Conservation (phyloP, 192 early-diverging fungal genomes). For the Coemansia asiatica region DNA sequence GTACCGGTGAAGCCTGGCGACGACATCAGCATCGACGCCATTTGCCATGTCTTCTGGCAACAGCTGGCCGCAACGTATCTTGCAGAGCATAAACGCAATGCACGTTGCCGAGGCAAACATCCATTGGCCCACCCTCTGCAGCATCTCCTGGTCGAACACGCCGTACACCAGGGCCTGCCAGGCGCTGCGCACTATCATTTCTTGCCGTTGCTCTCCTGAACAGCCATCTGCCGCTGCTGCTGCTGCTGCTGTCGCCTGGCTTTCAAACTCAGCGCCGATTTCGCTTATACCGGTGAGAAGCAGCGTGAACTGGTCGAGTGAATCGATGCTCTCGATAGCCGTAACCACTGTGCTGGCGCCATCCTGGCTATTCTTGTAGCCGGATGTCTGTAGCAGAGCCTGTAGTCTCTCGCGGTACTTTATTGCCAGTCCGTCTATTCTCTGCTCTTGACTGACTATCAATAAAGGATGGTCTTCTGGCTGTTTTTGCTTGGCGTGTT, state of each 20-base stretch:
- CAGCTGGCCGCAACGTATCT: neutral
- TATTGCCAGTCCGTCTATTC: neutral
- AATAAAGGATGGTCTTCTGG: neutral
- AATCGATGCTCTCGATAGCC: no score
- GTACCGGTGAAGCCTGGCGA: neutral
- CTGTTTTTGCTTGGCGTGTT: neutral
- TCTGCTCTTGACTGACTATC: neutral
- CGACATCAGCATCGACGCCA: neutral
- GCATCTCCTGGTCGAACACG: slow-evolving; percentile 4
- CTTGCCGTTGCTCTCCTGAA: neutral
- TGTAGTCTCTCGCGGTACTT: neutral
- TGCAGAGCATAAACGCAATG: slow-evolving; percentile 14
- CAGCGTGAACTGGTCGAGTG: no score
- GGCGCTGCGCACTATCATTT: neutral
- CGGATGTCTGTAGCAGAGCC: neutral
- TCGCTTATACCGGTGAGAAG: no score
- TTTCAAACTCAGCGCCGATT: no score
- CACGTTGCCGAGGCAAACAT: slow-evolving; percentile 12
- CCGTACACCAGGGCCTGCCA: slow-evolving; percentile 33
- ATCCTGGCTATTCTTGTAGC: no score
- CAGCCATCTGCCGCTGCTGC: neutral
- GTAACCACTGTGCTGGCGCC: no score
- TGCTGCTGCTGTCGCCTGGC: neutral
- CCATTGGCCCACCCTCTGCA: slow-evolving; percentile 26
- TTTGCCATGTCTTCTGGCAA: neutral